Evolutionary conservation across 305 asterid species (phyloP), one percentile per base, ranked within the genome.

Genomic region (Fraxinus sp.): DNA sequence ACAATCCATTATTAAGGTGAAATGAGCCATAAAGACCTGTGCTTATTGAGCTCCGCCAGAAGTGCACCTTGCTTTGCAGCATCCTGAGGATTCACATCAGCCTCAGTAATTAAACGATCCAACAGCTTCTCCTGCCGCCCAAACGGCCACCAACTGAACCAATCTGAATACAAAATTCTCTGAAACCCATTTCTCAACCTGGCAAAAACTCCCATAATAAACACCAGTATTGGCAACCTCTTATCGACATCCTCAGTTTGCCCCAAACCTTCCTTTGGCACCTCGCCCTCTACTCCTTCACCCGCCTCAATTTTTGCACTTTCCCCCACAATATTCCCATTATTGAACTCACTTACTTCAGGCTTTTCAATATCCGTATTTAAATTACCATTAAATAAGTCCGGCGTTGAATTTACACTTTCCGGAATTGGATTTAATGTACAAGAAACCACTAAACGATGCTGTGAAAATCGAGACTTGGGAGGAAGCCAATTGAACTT

Each of bases 91-190:
- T 92, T 86, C 7, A 96, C 92, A 83, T 96, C 98, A 3, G 99
- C 99, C 73, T 95, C 99, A 0, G 89, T 90, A 77, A 90, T 86
- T 89, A 96, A 85, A 83, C 86, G 88, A 52, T 93, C 96, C 86
- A 96, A 86, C 66, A 89, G 92, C 90, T 94, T 91, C 93, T 93
- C 98, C 81, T 90, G 91, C 79, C 84, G 90, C 97, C 94, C 84
- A 88, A 96, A 91, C 7, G 98, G 97, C 98, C 94, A 92, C 97
- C 95, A 96, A 81, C 90, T 84, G 79, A 93, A 91, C 96, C 93
- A 92, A 88, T 91, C 92, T 0, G 92, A 89, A 75, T 83, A 71
- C 79, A 89, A 9, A 36, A 96, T 28, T 84, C 89, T 91, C 92
- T 89, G 91, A 59, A 92, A 77, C 57, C 91, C 92, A 59, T 66